Evolutionary conservation across 148 eudicot genomes (phyloP).

Genomic region (Silene uniflora): DNA sequence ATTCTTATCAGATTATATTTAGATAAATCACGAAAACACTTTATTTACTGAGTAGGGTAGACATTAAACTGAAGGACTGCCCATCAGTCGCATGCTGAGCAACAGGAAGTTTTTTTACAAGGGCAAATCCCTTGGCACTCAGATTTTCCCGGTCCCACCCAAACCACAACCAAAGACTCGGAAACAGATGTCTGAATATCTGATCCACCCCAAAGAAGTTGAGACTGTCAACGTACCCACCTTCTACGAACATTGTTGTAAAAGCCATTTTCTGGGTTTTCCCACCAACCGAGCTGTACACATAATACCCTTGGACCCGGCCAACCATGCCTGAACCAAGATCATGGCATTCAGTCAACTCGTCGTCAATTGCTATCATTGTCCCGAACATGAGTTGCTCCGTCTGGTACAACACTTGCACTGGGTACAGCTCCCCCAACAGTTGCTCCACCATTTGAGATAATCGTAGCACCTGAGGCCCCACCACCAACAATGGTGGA

Average conservation of each 20-base stretch:
- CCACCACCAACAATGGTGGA: neutral
- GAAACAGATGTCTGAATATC: too few species aligned
- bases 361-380: conserved; percentile 66
- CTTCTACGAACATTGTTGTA: conserved; percentile 59
- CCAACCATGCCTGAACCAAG: conserved; percentile 57
- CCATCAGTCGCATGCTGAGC: too few species aligned
- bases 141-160: too few species aligned
- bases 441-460: neutral
- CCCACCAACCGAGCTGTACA: conserved; percentile 65
- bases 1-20: too few species aligned
- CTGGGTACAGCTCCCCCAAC: neutral
- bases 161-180: too few species aligned
- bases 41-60: too few species aligned
- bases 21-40: too few species aligned
- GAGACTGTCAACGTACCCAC: conserved; percentile 54
- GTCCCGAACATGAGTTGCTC: conserved; percentile 45
- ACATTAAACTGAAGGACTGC: too few species aligned
- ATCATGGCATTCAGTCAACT: conserved; percentile 66
- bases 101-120: too few species aligned
- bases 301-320: conserved; percentile 65
- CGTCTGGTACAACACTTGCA: neutral
- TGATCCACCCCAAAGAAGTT: conserved; percentile 53
- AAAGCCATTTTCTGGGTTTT: conserved; percentile 64
- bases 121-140: too few species aligned
- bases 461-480: neutral